Conservation (phyloP, 2,329 filamentous ascomycete species). For the Ascochyta clinopodiicola region DNA sequence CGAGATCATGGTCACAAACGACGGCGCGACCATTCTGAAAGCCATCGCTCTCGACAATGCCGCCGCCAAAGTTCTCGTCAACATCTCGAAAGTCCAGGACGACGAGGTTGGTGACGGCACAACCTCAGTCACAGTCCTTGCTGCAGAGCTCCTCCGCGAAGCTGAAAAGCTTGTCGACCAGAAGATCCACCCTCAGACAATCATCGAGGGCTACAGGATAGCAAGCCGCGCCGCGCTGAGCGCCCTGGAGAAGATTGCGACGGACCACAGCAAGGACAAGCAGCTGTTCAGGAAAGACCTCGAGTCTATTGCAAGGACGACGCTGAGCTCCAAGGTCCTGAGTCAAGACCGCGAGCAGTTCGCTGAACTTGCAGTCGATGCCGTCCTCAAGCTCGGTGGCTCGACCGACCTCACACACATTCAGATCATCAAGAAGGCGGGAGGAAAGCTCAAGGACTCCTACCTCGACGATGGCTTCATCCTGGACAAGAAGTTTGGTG, state of each 20-base stretch:
- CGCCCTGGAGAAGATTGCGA: constrained; percentile 81
- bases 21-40: constrained; percentile 97
- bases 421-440: constrained; percentile 99
- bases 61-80: constrained; percentile 96
- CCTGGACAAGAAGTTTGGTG: constrained; percentile 97
- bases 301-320: constrained; percentile 88
- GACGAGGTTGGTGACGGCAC: constrained; percentile 98
- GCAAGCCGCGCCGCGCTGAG: constrained; percentile 86
- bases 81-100: constrained; percentile 99
- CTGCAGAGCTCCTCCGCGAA: constrained; percentile 92
- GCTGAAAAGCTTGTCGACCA: constrained; percentile 96
- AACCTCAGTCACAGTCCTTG: constrained; percentile 94
- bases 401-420: constrained; percentile 96
- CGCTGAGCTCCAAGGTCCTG: constrained; percentile 95
- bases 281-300: constrained; percentile 89
- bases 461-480: constrained; percentile 99
- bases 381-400: constrained; percentile 85
- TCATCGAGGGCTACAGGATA: constrained; percentile 99
- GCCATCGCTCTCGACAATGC: constrained; percentile 98
- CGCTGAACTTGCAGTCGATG: constrained; percentile 85
- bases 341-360: constrained; percentile 94
- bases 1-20: constrained; percentile 98
- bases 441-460: constrained; percentile 95
- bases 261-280: constrained; percentile 85
- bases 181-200: constrained; percentile 99